A percentile compares a stretch with the other conserved stretches of the same genome.
Conservation (phyloP, 164 flowering plant genomes). For the Euptelea pleiosperma region DNA sequence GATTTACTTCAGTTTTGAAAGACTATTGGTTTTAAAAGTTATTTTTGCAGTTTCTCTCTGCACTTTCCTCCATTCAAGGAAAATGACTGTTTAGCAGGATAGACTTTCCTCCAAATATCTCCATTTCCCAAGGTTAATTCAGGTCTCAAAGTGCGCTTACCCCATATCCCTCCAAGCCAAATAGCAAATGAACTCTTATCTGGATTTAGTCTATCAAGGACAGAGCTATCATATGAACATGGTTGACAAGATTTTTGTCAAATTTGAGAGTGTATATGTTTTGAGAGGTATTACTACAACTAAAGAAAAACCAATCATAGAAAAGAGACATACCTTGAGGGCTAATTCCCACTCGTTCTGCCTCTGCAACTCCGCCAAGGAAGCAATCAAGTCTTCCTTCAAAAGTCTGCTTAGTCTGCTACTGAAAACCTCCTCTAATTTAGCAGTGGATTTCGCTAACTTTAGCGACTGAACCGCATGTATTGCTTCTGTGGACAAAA, state of each 20-base stretch:
- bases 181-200: not conserved
- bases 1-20: no score
- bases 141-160: no score
- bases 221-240: not conserved
- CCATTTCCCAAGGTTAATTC: no score
- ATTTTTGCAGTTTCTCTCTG: no score
- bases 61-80: no score
- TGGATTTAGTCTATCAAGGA: not conserved
- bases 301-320: not conserved
- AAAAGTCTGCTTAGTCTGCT: conserved; percentile 51
- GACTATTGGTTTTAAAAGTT: no score
- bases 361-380: conserved; percentile 63
- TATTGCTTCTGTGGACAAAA: conserved; percentile 69
- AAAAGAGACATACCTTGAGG: conserved; percentile 38
- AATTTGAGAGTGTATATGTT: no score
- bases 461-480: conserved; percentile 74
- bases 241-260: no score
- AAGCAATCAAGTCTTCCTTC: conserved; percentile 59
- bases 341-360: conserved; percentile 69
- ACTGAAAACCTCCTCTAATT: conserved; percentile 42
- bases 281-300: no score
- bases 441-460: conserved; percentile 48
- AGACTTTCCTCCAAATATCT: no score
- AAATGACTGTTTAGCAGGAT: no score
- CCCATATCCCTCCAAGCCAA: no score